Percentiles rank a stretch among this genome's conserved stretches.
Evolutionary conservation across 2,329 filamentous ascomycete genomes (phyloP).

Genomic region (Ceratocystis destructans): DNA sequence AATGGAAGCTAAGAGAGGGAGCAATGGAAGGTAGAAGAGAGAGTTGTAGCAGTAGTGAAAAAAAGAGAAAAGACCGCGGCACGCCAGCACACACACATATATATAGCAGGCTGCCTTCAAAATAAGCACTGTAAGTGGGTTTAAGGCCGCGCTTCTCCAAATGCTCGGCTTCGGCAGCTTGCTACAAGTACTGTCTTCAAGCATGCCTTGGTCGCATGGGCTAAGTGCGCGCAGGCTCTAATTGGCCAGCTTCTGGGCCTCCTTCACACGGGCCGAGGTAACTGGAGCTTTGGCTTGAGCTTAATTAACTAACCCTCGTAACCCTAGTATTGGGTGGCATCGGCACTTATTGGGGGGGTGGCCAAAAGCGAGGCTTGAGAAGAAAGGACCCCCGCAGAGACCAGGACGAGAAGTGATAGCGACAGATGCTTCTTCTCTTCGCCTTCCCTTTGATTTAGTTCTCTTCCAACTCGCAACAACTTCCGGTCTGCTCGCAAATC

Average conservation of each 20-base stretch:
- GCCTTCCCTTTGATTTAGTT: neutral
- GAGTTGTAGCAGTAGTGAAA: neutral
- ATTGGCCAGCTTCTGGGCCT: neutral
- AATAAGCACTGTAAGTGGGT: neutral
- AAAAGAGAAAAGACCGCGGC: neutral
- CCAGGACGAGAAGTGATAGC: too few relatives aligned
- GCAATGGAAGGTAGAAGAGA: slow-evolving; percentile 1
- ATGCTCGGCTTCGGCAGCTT: neutral
- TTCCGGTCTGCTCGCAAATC: neutral
- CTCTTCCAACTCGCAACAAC: neutral
- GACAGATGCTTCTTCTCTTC: too few relatives aligned
- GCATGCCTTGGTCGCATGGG: neutral
- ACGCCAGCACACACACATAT: neutral
- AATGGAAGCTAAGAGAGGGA: too few relatives aligned
- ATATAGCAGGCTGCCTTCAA: neutral
- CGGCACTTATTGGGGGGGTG: neutral
- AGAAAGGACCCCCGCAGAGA: neutral
- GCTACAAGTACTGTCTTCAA: neutral
- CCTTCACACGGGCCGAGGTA: neutral
- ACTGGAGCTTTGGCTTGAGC: neutral
- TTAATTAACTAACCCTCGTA: neutral
- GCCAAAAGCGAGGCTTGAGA: neutral
- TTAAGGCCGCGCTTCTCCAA: neutral
- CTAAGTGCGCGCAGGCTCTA: neutral
- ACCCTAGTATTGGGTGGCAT: neutral